phyloP scores from a whole-genome alignment of 805 yeast genomes.

The Metschnikowia lunata region DNA sequence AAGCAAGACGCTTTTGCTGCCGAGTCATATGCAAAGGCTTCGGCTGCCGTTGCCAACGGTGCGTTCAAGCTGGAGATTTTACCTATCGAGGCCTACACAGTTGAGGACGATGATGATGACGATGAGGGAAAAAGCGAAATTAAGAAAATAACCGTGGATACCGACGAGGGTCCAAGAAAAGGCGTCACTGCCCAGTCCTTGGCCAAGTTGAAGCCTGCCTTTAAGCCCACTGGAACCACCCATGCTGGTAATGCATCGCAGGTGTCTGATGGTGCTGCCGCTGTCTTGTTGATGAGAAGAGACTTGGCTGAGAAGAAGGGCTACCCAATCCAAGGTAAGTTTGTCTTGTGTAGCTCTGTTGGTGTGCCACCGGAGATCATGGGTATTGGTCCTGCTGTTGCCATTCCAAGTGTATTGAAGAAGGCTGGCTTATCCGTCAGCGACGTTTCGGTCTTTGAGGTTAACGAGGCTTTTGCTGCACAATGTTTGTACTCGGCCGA shows the following conservation, averaged over 20 bases:
- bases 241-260: constrained; percentile 97
- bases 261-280: constrained; percentile 94
- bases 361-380: constrained; percentile 97
- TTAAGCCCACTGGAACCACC: constrained; percentile 76
- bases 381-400: constrained; percentile 98
- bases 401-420: constrained; percentile 79
- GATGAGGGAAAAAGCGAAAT: constrained; percentile 42
- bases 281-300: constrained; percentile 78
- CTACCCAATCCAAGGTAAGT: constrained; percentile 74
- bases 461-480: constrained; percentile 96
- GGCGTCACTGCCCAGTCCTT: constrained; percentile 79
- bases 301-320: constrained; percentile 73
- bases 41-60: constrained; percentile 62
- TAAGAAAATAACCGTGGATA: constrained; percentile 44
- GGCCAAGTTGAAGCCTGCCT: constrained; percentile 79
- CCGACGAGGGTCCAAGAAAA: constrained; percentile 87
- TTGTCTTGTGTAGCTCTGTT: constrained; percentile 69
- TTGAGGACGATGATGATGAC: constrained; percentile 49
- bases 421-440: constrained; percentile 53
- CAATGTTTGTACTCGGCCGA: constrained; percentile 79
- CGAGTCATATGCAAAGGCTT: constrained; percentile 79
- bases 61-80: constrained; percentile 85
- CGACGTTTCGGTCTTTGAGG: constrained; percentile 76
- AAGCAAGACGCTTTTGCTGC: constrained; percentile 91
- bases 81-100: constrained; percentile 64